Evolutionary conservation across 2,329 filamentous ascomycete genomes (phyloP).

Genomic region (Cladosporium sp.): DNA sequence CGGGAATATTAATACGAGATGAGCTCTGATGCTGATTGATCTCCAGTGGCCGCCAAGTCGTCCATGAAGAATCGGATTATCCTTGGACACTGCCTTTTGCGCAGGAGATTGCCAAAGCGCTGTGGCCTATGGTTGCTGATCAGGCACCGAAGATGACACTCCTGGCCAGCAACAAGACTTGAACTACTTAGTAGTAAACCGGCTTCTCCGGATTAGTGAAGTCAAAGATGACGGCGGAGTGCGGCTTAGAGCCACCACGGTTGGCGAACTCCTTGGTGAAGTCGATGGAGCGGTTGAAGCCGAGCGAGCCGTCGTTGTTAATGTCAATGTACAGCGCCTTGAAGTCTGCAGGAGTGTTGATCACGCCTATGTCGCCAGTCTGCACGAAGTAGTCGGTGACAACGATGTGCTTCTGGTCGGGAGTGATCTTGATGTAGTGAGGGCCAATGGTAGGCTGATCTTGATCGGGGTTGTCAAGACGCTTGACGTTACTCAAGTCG

Average conservation of each 20-base stretch:
- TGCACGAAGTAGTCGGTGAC: slow-evolving; percentile 69
- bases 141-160: not conserved
- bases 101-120: no score
- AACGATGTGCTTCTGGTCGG: slow-evolving; percentile 64
- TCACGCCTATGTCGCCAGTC: slow-evolving; percentile 59
- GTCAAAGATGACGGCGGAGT: slow-evolving; percentile 59
- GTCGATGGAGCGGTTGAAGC: slow-evolving; percentile 62
- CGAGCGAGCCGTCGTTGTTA: slow-evolving; percentile 53
- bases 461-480: slow-evolving; percentile 61
- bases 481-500: slow-evolving; percentile 60
- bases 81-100: no score
- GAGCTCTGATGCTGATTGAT: not conserved
- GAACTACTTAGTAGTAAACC: not conserved
- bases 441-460: slow-evolving; percentile 61
- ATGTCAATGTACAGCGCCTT: slow-evolving; percentile 65
- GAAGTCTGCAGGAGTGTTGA: slow-evolving; percentile 63
- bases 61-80: not conserved
- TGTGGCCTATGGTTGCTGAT: no score
- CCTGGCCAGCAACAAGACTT: not conserved
- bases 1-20: not conserved
- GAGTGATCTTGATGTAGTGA: slow-evolving; percentile 64
- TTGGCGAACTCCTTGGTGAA: slow-evolving; percentile 56
- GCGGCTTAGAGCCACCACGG: slow-evolving; percentile 59
- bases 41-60: not conserved
- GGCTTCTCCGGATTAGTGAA: slow-evolving; percentile 30